Evolutionary conservation across 768 basidiomycete species (phyloP).

Genomic region (Cyclocybe cylindracea): DNA sequence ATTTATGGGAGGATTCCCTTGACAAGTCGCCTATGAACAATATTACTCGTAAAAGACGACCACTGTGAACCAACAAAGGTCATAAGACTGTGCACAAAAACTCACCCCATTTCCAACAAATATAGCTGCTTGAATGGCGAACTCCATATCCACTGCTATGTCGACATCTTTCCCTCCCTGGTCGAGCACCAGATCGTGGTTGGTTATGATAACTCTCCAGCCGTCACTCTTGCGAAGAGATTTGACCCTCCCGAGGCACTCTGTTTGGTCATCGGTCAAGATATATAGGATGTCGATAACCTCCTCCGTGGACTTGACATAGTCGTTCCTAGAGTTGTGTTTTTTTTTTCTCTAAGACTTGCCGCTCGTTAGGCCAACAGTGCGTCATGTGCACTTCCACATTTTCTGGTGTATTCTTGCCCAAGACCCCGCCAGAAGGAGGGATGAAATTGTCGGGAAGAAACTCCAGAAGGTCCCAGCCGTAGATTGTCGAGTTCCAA

Average conservation of each 20-base stretch:
- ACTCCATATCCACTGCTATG: slow-evolving; percentile 57
- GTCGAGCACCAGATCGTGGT: slow-evolving; percentile 41
- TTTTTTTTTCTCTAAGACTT: too few species aligned
- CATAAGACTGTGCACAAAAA: slow-evolving; percentile 1
- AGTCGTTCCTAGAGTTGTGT: too few species aligned
- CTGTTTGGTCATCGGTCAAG: slow-evolving; percentile 48
- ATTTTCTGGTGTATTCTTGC: too few species aligned
- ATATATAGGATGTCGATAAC: slow-evolving; percentile 19
- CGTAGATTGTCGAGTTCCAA: slow-evolving; percentile 45
- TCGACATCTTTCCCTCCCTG: slow-evolving; percentile 44
- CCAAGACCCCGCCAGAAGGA: slow-evolving; percentile 4
- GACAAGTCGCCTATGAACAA: slow-evolving; percentile 42
- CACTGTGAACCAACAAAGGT: slow-evolving; percentile 32
- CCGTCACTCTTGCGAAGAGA: slow-evolving; percentile 26
- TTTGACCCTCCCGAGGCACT: slow-evolving; percentile 45
- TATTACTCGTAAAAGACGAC: slow-evolving; percentile 50
- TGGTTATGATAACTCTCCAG: slow-evolving; percentile 40
- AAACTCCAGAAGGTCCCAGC: slow-evolving; percentile 46
- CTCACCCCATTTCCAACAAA: slow-evolving; percentile 59
- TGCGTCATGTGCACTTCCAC: too few species aligned
- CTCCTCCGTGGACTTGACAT: too few species aligned
- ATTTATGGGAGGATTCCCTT: slow-evolving; percentile 31
- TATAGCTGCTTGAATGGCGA: slow-evolving; percentile 46
- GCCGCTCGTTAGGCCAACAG: too few species aligned
- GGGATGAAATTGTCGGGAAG: slow-evolving; percentile 46